phyloP scores from a whole-genome alignment of 2,329 filamentous ascomycete species.

The Pseudopithomyces chartarum region DNA sequence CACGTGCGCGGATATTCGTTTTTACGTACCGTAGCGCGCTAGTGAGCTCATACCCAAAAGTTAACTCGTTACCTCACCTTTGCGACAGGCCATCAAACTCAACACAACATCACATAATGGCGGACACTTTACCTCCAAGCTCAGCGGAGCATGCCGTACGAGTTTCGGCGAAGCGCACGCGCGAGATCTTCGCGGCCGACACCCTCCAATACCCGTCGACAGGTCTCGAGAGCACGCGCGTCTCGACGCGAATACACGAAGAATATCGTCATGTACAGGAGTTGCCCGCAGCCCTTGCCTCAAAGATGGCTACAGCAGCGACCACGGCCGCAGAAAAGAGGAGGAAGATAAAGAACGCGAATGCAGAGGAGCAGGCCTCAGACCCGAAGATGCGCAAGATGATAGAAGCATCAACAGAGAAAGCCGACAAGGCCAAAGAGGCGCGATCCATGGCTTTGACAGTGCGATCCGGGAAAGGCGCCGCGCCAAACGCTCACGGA shows the following conservation, averaged over 20 bases:
- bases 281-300: conserved; percentile 76
- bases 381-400: conserved; percentile 66
- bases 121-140: conserved; percentile 4
- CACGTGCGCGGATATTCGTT: conserved; percentile 2
- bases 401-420: conserved; percentile 66
- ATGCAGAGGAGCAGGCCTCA: conserved; percentile 54
- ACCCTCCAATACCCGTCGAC: conserved; percentile 51
- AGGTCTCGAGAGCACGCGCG: conserved; percentile 51
- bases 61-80: background rate
- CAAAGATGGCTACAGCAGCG: conserved; percentile 72
- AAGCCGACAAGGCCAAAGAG: conserved; percentile 48
- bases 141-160: conserved; percentile 39
- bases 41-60: conserved; percentile 6
- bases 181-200: conserved; percentile 60
- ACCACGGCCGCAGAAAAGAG: conserved; percentile 63
- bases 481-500: conserved; percentile 61
- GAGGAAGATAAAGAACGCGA: conserved; percentile 63
- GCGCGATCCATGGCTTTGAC: conserved; percentile 63
- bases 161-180: conserved; percentile 58
- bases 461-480: conserved; percentile 52
- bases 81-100: background rate
- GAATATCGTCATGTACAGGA: conserved; percentile 82
- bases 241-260: conserved; percentile 64
- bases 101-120: conserved; percentile 6
- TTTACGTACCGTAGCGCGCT: background rate